Conservation (phyloP, 768 basidiomycete genomes). For the Tulasnella sp. region DNA sequence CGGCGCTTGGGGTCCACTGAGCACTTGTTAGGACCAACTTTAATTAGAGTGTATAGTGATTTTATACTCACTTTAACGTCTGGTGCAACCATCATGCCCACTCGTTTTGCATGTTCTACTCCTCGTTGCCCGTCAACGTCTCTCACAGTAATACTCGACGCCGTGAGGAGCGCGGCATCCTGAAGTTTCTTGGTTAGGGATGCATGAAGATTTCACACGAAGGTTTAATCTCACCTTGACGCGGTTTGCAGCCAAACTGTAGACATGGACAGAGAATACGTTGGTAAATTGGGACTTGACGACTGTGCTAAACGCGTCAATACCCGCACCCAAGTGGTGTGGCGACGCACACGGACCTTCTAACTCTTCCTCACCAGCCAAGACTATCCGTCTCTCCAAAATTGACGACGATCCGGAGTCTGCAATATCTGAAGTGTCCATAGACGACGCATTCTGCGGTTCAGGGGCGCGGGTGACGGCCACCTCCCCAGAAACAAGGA, state of each 20-base stretch:
- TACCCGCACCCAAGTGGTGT: neutral
- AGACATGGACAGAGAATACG: constrained; percentile 60
- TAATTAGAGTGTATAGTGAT: neutral
- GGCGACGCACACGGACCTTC: constrained; percentile 49
- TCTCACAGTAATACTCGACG: constrained; percentile 39
- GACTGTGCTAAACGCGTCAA: constrained; percentile 37
- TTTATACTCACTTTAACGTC: constrained; percentile 47
- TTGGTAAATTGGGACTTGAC: constrained; percentile 52
- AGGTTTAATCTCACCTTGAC: constrained; percentile 48
- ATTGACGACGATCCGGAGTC: constrained; percentile 42
- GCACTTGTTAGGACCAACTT: neutral
- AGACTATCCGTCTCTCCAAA: constrained; percentile 48
- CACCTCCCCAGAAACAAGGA: constrained; percentile 61
- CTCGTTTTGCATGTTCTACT: constrained; percentile 41
- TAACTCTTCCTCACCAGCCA: constrained; percentile 62
- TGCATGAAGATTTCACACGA: neutral
- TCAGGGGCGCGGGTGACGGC: constrained; percentile 10
- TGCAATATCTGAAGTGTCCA: constrained; percentile 6
- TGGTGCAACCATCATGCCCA: constrained; percentile 50
- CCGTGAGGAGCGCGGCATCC: constrained; percentile 48
- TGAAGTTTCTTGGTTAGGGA: constrained; percentile 32
- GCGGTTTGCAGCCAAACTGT: constrained; percentile 65
- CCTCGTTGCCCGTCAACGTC: constrained; percentile 43
- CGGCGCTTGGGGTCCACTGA: constrained; percentile 10
- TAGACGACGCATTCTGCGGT: constrained; percentile 11